Evolutionary conservation across 164 flowering plant species (phyloP).

Genomic region (Cinnamomum micranthum): DNA sequence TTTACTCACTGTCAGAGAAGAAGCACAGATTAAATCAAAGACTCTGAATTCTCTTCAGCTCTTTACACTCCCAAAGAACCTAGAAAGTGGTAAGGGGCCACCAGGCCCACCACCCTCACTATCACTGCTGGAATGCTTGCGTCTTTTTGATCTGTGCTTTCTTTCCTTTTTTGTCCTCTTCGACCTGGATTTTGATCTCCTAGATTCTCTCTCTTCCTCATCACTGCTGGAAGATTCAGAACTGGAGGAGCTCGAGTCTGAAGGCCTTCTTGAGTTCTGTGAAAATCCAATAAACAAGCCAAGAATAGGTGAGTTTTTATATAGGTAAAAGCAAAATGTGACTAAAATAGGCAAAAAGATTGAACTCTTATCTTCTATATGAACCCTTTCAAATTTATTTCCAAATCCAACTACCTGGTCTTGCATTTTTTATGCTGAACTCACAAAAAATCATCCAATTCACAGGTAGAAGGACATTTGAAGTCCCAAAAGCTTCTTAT

Average conservation of each 20-base stretch:
- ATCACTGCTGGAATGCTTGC: constrained; percentile 44
- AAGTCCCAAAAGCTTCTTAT: no score
- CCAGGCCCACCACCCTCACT: constrained; percentile 34
- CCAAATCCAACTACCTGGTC: neutral
- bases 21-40: neutral
- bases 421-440: neutral
- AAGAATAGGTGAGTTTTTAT: neutral
- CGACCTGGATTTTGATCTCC: constrained; percentile 72
- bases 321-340: no score
- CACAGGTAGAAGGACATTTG: neutral
- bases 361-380: no score
- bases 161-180: constrained; percentile 68
- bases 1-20: neutral
- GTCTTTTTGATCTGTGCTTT: constrained; percentile 54
- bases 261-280: constrained; percentile 70
- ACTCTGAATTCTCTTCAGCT: constrained; percentile 27
- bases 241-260: constrained; percentile 63
- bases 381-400: neutral
- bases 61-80: constrained; percentile 76
- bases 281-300: constrained; percentile 6
- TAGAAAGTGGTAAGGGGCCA: constrained; percentile 95
- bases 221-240: constrained; percentile 78
- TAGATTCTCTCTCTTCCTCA: constrained; percentile 66
- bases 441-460: neutral
- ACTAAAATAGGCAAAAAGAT: no score